Conservation (phyloP, 1,139 yeast genomes). For the Geotrichum aggregatum region DNA sequence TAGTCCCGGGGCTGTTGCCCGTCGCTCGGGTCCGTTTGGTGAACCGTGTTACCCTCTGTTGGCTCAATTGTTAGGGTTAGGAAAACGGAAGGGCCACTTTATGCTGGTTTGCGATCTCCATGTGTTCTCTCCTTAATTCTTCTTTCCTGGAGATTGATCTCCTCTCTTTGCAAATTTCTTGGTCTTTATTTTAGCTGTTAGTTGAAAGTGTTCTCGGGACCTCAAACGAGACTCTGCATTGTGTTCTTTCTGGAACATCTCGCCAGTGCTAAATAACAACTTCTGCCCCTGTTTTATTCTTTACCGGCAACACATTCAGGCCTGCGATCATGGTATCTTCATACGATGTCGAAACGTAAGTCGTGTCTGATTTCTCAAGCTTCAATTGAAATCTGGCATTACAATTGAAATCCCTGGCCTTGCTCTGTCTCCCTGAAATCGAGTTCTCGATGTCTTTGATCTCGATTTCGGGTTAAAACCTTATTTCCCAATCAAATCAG, state of each 20-base stretch:
- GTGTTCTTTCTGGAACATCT: slow-evolving; percentile 5
- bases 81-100: background rate
- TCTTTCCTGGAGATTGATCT: too few relatives aligned
- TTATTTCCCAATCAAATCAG: too few relatives aligned
- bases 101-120: background rate
- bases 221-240: background rate
- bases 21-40: background rate
- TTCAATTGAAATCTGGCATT: background rate
- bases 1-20: too few relatives aligned
- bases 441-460: background rate
- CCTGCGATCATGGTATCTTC: slow-evolving; percentile 13
- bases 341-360: slow-evolving; percentile 20
- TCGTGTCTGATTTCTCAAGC: background rate
- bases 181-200: background rate
- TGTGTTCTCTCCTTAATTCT: slow-evolving; percentile 9
- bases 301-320: background rate
- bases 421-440: background rate
- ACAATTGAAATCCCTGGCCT: background rate
- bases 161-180: slow-evolving; percentile 8
- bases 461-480: background rate
- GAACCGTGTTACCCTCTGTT: slow-evolving; percentile 1
- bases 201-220: background rate
- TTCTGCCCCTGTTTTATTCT: slow-evolving; percentile 18
- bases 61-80: background rate
- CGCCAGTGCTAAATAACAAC: slow-evolving; percentile 4